Evolutionary conservation across 495 filamentous ascomycete genomes (phyloP), one percentile per base, ranked within the genome.

Genomic region (Oleoguttula mirabilis): DNA sequence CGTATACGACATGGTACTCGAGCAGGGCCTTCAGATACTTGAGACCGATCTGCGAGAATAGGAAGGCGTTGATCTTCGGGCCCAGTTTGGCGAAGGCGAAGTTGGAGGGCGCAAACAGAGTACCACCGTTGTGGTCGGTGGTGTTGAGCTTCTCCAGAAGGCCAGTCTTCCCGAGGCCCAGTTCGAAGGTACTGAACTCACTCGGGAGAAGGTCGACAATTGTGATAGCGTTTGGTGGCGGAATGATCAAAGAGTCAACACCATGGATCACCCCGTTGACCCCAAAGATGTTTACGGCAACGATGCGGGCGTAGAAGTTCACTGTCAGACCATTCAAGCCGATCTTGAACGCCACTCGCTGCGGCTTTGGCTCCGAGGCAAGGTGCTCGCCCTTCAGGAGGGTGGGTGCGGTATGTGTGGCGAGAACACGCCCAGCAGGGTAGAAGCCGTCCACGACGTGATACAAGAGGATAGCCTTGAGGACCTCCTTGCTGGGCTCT

Each of bases 211-310:
- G 60, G 17, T 77, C 65, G 48, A 94, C 66, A 7, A 83, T 64
- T 3, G 66, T 66, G 25, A 68, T 57, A 12, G 69, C 66, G 0
- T 61, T 57, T 0, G 80, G 79, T 10, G 87, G 88, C 7, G 84
- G 85, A 21, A 88, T 49, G 21, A 95, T 70, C 41, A 88, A 62
- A 42, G 56, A 61, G 62, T 84, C 71, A 40, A 94, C 58, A 41
- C 69, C 77, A 65, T 94, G 86, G 56, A 93, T 73, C 5, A 90
- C 62, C 36, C 87, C 87, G 61, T 94, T 93, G 32, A 71, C 71
- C 22, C 64, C 70, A 52, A 67, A 66, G 32, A 88, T 71, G 59
- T 92, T 72, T 36, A 68, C 55, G n/a, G 66, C 69, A 10, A 82
- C 57, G 36, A 92, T 58, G 21, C 66, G 71, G 60, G 68, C 74